Percentiles rank a stretch among this genome's conserved stretches.
phyloP scores from a whole-genome alignment of 257 asterid genomes.

The Jacaranda copaia region DNA sequence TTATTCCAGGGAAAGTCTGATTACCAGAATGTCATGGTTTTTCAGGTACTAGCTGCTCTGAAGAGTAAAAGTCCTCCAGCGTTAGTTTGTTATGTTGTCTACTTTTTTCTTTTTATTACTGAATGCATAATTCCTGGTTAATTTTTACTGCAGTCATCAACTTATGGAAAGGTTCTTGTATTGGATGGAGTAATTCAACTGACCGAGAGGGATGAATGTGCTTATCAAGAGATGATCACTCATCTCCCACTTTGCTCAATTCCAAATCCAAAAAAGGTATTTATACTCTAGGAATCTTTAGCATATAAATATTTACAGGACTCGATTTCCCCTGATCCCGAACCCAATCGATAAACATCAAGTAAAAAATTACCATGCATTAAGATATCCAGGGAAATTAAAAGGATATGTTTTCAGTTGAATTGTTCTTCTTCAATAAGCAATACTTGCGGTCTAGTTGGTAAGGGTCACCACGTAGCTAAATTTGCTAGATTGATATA shows the following conservation, averaged over 20 bases:
- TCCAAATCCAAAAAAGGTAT: slow-evolving; percentile 78
- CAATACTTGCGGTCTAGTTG: too few relatives aligned
- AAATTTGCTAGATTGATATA: too few relatives aligned
- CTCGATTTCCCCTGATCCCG: too few relatives aligned
- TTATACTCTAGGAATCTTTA: not conserved
- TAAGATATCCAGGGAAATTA: too few relatives aligned
- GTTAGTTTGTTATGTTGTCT: not conserved
- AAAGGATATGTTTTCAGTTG: too few relatives aligned
- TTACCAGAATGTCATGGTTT: slow-evolving; percentile 80
- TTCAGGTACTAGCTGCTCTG: slow-evolving; percentile 59
- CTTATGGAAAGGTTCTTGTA: slow-evolving; percentile 89
- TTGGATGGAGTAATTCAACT: slow-evolving; percentile 90
- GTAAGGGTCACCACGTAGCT: too few relatives aligned
- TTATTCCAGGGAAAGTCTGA: slow-evolving; percentile 79
- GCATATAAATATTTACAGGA: not conserved
- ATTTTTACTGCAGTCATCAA: slow-evolving; percentile 62
- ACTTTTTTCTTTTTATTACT: not conserved
- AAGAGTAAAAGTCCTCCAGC: slow-evolving; percentile 12
- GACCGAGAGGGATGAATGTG: slow-evolving; percentile 92
- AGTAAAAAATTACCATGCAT: too few relatives aligned
- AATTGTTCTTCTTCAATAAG: too few relatives aligned
- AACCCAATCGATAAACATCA: too few relatives aligned
- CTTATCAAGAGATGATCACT: slow-evolving; percentile 88
- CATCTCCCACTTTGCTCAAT: slow-evolving; percentile 90
- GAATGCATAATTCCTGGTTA: slow-evolving; percentile 25